Base-by-base conservation (phyloP, 2,329 filamentous ascomycete species). In the Ramularia endophylla region DNA sequence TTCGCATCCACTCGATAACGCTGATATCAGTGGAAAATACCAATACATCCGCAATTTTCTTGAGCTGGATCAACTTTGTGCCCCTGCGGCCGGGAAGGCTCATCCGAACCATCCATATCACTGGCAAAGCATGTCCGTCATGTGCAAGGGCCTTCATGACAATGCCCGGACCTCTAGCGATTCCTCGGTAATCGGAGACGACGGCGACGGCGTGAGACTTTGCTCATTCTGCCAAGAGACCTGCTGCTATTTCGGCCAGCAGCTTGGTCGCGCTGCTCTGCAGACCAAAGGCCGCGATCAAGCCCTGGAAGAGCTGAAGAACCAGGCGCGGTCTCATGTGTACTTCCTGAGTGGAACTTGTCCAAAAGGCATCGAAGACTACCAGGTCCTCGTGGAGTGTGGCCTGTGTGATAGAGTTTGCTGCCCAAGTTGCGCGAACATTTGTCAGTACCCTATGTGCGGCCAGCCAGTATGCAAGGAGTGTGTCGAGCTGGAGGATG, bases 81-180 rank as follows among this genome's bases (percentile, higher is more conserved):
- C 36, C 18, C 42, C 32, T 30, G 30, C 20, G 13, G 43, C 38
- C 2, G 27, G 22, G 9, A 37, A 44, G 17, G 40, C 37, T 4
- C 46, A 49, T 27, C 46, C 46, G 5, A 41, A 44, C 18, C 46
- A 49, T 28, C 20, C 28, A 9, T 49, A 46, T 28, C 36, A 27
- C 4, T 49, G 46, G 46, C 33, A 46, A 16, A 43, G 43, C 2
- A 38, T 40, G 27, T 46, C 46, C 28, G 15, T 49, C 16, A 49
- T 46, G 40, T 49, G 46, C 35, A 31, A 34, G 18, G 46, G 33
- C 18, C 33, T 43, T 17, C 46, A 48, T 15, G 22, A 16, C 20
- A 17, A 29, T 6, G 37, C 31, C 17, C 40, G 40, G 19, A 9
- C 13, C 5, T 17, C 8, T 7, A 13, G 4, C 9, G 32, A 34